A percentile compares a stretch with the other conserved stretches of the same genome.
Conservation (phyloP, 2,329 filamentous ascomycete species). For the Verticillium zaregamsianum region DNA sequence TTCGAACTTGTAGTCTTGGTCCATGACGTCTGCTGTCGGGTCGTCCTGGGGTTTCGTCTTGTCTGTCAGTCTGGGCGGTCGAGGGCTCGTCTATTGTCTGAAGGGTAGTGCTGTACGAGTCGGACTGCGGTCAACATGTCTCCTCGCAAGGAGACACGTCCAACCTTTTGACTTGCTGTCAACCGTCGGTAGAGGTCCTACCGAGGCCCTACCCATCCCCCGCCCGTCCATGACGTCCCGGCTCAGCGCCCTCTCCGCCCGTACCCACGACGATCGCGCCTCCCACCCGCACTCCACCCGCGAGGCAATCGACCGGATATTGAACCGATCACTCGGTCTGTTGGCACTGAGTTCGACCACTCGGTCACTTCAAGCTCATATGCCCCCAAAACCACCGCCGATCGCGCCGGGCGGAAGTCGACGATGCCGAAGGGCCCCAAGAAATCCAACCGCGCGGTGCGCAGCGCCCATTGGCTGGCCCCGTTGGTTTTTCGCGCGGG, state of each 20-base stretch:
- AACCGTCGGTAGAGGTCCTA: neutral
- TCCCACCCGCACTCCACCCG: no score
- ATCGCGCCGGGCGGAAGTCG: neutral
- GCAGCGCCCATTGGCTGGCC: neutral
- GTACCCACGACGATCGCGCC: neutral
- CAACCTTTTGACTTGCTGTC: neutral
- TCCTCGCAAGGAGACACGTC: neutral
- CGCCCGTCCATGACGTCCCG: neutral
- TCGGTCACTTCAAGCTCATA: neutral
- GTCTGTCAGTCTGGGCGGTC: neutral
- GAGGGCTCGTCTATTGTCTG: no score
- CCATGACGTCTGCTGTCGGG: slow-evolving; percentile 17
- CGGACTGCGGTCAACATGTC: neutral
- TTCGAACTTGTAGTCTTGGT: slow-evolving; percentile 41
- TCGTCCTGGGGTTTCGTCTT: neutral
- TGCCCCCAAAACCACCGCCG: neutral
- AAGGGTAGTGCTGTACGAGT: neutral
- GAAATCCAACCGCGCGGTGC: neutral
- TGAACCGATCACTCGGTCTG: no score
- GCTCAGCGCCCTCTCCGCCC: no score
- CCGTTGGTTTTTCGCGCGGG: neutral
- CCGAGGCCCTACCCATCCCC: neutral
- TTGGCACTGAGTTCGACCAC: neutral
- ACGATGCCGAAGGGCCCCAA: neutral
- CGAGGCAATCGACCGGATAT: no score